Evolutionary conservation across 2,329 filamentous ascomycete genomes (phyloP), one percentile per base, ranked within the genome.

Genomic region (Phialophora verrucosa): DNA sequence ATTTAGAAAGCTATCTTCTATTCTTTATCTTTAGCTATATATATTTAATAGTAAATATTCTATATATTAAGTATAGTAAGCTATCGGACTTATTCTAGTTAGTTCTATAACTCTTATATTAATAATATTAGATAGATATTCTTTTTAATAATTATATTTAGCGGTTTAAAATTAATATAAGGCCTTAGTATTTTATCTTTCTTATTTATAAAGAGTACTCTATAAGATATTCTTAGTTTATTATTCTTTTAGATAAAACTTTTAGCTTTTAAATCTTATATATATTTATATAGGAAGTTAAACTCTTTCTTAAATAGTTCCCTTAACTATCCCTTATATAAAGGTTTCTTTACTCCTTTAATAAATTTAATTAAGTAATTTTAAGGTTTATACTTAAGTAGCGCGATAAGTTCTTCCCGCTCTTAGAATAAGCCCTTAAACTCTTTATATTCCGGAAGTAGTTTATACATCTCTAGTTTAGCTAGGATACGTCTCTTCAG

Each of bases 1-100:
- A 62, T 71, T 20, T 55, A 59, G 55, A 69, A 70, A 3, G 56
- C 68, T 27, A 51, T 71, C 35, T 71, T 72, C 68, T 66, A 70
- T 59, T 70, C 62, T 49, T 72, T 64, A 12, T 64, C 65, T 51
- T 69, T 35, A 29, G 65, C 66, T 35, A 71, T 66, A 12, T 60
- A 11, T 29, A 71, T 20, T 25, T 55, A 35, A 49, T 72, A 64
- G 32, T 66, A 71, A 5, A 53, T 47, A 14, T 68, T 10, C 25
- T 10, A 1, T 10, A 53, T 10, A 10, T 53, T 11, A 11, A 53
- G 50, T 14, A 11, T 11, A 1, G 25, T 53, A 53, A 53, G 23
- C 14, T 27, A 53, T 14, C 14, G 3, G 6, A 10, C 23, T 25
- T 27, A 7, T 4, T 1, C 4, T 4, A 53, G 50, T 14, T n/a